These are phyloP conservation scores for Pseudogymnoascus sp. DNA, from an alignment of 2,329 filamentous ascomycete genomes.

Conservation along the genomic window DNA sequence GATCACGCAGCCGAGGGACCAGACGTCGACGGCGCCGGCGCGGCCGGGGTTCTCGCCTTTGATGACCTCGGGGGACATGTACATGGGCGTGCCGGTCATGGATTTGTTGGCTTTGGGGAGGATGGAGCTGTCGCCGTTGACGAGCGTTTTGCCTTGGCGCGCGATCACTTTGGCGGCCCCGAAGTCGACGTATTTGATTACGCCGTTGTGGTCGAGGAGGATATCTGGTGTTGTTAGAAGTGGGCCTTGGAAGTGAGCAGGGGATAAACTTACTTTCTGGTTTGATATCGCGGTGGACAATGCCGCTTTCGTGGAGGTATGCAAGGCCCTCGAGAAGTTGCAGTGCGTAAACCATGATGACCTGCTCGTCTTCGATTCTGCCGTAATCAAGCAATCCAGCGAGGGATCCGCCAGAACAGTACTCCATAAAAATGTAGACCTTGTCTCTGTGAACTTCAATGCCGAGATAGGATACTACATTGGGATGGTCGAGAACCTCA, in stretches of 20 bases:
- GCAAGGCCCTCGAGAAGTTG: slow-evolving; percentile 89
- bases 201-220: slow-evolving; percentile 89
- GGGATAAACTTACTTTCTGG: slow-evolving; percentile 67
- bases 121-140: slow-evolving; percentile 50
- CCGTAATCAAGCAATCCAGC: slow-evolving; percentile 87
- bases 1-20: slow-evolving; percentile 94
- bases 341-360: slow-evolving; percentile 92
- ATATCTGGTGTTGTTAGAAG: slow-evolving; percentile 53
- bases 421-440: slow-evolving; percentile 99
- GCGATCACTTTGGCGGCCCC: slow-evolving; percentile 96
- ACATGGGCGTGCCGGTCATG: slow-evolving; percentile 98
- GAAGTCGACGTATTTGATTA: slow-evolving; percentile 99
- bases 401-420: slow-evolving; percentile 89
- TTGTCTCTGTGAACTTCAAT: slow-evolving; percentile 98
- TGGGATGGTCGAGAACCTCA: slow-evolving; percentile 91
- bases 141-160: slow-evolving; percentile 79
- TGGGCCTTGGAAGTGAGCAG: neutral
- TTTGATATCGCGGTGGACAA: slow-evolving; percentile 96
- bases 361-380: slow-evolving; percentile 93
- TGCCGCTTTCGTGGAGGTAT: slow-evolving; percentile 84
- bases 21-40: slow-evolving; percentile 84
- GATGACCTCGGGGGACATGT: slow-evolving; percentile 99
- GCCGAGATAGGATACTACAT: slow-evolving; percentile 94
- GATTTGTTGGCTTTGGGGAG: slow-evolving; percentile 63
- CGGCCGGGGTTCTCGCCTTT: slow-evolving; percentile 75